phyloP scores from a whole-genome alignment of 2,329 filamentous ascomycete genomes.

The Pleomassaria siparia region DNA sequence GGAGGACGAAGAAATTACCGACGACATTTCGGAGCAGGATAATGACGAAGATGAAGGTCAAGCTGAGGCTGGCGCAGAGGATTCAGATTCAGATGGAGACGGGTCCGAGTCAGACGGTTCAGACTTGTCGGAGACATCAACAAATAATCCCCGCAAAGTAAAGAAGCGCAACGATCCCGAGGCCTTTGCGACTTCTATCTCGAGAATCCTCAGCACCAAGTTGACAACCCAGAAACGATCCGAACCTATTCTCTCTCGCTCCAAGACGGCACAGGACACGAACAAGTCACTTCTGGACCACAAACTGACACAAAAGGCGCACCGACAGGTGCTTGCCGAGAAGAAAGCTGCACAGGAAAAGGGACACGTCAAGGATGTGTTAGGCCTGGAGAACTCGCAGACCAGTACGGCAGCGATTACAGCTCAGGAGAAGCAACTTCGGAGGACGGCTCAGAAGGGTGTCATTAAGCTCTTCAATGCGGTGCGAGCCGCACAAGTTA shows the following conservation, averaged over 20 bases:
- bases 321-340: conserved; percentile 75
- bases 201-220: conserved; percentile 90
- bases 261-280: conserved; percentile 70
- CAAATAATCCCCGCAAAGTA: conserved; percentile 48
- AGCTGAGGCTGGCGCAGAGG: conserved; percentile 31
- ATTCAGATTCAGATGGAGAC: conserved; percentile 31
- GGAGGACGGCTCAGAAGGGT: conserved; percentile 88
- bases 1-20: conserved; percentile 29
- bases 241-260: conserved; percentile 90
- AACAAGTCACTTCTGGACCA: conserved; percentile 72
- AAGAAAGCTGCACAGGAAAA: conserved; percentile 79
- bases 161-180: conserved; percentile 89
- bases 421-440: conserved; percentile 75
- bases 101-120: conserved; percentile 44
- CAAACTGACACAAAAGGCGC: conserved; percentile 79
- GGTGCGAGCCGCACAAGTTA: conserved; percentile 87
- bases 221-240: conserved; percentile 76
- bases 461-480: conserved; percentile 97
- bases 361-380: conserved; percentile 83
- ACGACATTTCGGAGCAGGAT: conserved; percentile 34
- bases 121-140: conserved; percentile 37
- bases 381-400: conserved; percentile 61
- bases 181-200: conserved; percentile 89
- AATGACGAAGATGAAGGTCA: conserved; percentile 42
- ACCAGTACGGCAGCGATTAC: conserved; percentile 55